Base-by-base conservation (phyloP, 2,329 filamentous ascomycete genomes). In the Aschersonia sp. region DNA sequence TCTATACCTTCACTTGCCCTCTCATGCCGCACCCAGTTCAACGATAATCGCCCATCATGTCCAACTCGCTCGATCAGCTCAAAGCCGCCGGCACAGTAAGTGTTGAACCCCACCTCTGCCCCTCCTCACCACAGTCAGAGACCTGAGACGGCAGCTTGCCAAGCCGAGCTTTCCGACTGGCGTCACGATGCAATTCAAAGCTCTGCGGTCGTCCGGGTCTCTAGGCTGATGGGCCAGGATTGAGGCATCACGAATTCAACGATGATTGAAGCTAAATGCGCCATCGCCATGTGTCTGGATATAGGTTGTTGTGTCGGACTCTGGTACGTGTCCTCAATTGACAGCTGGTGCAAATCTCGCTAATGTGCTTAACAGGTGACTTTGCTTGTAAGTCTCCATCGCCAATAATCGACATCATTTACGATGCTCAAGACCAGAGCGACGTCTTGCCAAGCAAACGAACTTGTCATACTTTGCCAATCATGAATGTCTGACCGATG, bases 81-180 rank as follows among this genome's bases (percentile, higher is more conserved):
- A 98, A 98, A 79, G 82, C 87, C 75, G 70, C 84, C 66, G 92
- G 92, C 83, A 98, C 92, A 64, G 88, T 94, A 78, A 71, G 87
- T 85, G 44, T 22, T 44, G 47, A 51, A 55, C 58, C 14, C 57
- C 53, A 55, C 53, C 52, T 52, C 49, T 56, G 56, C 61, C 61
- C 63, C 61, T 61, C 61, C 29, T 49, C 43, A 37, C 12, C 33
- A 12, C 33, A 8, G 33, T 37, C 33, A 12, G 33, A 9, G 33
- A 37, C 12, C 33, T 12, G 33, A 12, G 12, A 12, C 33, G 33
- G 12, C 12, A 12, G 33, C 33, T 37, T 37, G 33, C 33, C 4
- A 12, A 9, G 33, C 12, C 33, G 33, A 37, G 12, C 8, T 8
- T 12, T 12, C 33, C 33, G 33, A 37, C 22, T 22, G 35, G 8